Percentiles rank a stretch among this genome's conserved stretches.
Conservation (phyloP, 208 protist species). For the Crithidia sp. region DNA sequence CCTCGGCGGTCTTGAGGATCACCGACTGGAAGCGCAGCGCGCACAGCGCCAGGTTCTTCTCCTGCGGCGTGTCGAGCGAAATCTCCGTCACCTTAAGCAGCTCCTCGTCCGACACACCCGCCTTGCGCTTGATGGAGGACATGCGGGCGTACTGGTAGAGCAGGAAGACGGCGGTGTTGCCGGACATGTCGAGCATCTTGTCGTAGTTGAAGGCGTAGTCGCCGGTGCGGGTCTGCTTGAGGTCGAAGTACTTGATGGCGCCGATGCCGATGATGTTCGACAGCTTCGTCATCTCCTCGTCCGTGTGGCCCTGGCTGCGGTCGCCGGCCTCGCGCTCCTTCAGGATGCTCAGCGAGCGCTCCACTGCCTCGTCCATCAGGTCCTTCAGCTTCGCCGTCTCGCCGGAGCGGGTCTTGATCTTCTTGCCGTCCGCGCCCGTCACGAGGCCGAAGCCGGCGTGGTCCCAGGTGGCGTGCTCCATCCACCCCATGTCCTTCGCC, state of each 20-base stretch:
- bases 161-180: conserved; percentile 98
- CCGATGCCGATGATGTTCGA: conserved; percentile 93
- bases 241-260: conserved; percentile 98
- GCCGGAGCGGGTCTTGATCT: conserved; percentile 97
- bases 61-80: conserved; percentile 73
- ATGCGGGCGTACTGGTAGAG: conserved; percentile 98
- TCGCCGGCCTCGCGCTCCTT: conserved; percentile 83
- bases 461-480: conserved; percentile 84
- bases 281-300: conserved; percentile 84
- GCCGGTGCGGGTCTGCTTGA: conserved; percentile 92
- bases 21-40: conserved; percentile 89
- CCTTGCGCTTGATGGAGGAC: conserved; percentile 94
- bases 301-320: conserved; percentile 76
- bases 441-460: conserved; percentile 95
- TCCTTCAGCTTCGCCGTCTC: conserved; percentile 95
- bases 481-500: conserved; percentile 91
- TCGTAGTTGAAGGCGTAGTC: conserved; percentile 97
- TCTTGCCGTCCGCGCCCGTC: conserved; percentile 92
- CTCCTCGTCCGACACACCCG: conserved; percentile 66
- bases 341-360: conserved; percentile 82
- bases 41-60: conserved; percentile 88
- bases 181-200: conserved; percentile 95
- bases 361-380: conserved; percentile 95
- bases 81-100: conserved; percentile 64
- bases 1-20: conserved; percentile 86